Evolutionary conservation across 345 rosid species (phyloP).

Genomic region (Populus euphratica): DNA sequence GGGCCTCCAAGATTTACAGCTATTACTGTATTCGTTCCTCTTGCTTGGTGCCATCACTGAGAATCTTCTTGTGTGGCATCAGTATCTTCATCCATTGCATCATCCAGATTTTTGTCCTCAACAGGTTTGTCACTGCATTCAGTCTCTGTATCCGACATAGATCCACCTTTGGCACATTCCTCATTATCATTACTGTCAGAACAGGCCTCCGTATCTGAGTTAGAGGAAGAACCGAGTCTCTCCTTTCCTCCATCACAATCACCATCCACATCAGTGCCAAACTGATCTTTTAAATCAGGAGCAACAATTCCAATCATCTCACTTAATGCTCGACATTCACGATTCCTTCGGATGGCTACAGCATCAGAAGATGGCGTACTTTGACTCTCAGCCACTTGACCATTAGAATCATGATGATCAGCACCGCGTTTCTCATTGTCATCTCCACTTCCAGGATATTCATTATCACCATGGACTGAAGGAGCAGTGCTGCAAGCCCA

Average conservation of each 20-base stretch:
- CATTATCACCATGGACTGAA: slow-evolving; percentile 73
- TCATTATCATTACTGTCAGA: slow-evolving; percentile 29
- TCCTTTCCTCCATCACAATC: slow-evolving; percentile 29
- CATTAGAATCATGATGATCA: slow-evolving; percentile 39
- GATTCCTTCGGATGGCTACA: slow-evolving; percentile 26
- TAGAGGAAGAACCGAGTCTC: slow-evolving; percentile 37
- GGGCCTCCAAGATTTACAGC: too few species aligned
- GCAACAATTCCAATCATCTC: slow-evolving; percentile 66
- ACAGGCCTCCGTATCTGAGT: slow-evolving; percentile 58
- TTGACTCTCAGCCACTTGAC: slow-evolving; percentile 57
- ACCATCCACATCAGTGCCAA: slow-evolving; percentile 26
- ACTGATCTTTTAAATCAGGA: slow-evolving; percentile 55
- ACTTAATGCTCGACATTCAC: slow-evolving; percentile 44
- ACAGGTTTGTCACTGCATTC: slow-evolving; percentile 36
- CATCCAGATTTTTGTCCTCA: slow-evolving; percentile 26
- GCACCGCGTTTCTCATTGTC: slow-evolving; percentile 37
- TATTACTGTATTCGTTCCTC: too few species aligned
- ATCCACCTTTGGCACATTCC: slow-evolving; percentile 15
- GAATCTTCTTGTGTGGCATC: slow-evolving; percentile 45
- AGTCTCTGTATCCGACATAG: slow-evolving; percentile 43
- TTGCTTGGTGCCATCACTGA: slow-evolving; percentile 12
- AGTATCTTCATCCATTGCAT: slow-evolving; percentile 56
- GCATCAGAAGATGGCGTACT: slow-evolving; percentile 42
- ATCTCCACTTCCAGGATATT: slow-evolving; percentile 47
- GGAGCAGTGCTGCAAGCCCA: slow-evolving; percentile 89